Evolutionary conservation across 1,284 basidiomycete genomes (phyloP), one percentile per base, ranked within the genome.

Genomic region (Lentinula novae-zelandiae): DNA sequence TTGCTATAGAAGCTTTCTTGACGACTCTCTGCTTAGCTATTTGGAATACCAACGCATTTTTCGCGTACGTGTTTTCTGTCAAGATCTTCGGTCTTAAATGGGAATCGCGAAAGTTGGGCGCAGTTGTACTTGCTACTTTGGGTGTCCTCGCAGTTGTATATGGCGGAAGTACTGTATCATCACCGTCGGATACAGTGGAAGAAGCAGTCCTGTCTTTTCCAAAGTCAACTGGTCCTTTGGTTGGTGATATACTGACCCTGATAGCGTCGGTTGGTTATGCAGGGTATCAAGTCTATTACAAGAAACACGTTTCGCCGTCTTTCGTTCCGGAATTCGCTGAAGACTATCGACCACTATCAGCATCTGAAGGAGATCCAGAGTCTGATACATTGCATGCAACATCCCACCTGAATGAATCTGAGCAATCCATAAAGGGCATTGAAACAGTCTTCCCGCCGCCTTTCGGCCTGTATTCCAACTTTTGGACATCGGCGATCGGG

Each of bases 41-140:
- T 17, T 93, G 90, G 88, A 93, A 93, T 71, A 85, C 89, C 8
- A 92, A 92, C 68, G 90, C 90, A 3, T 91, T 93, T 74, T 93
- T 92, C 70, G 87, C 87, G 13, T 93, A 93, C 67, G 67, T 91
- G 40, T 79, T 93, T 67, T 81, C 85, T 7, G 84, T 91, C 58
- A 82, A 81, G 68, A 67, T 90, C 1, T 83, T 83, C 61, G 75
- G 79, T 31, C 73, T 83, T 31, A 75, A 77, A 63, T 91, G 87
- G 87, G 83, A 90, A 53, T 65, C 77, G 1, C 77, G 83, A 56
- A 85, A 83, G 46, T 75, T 92, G 39, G 67, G 82, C 33, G 86
- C 91, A 8, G 92, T 95, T 17, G 68, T 83, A 15, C 74, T 93
- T n/a, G 92, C 93, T 2, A 91, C 87, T 13, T 59, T 83, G 0